Base-by-base conservation (phyloP, 2,329 filamentous ascomycete species). In the Plenodomus lindquistii region DNA sequence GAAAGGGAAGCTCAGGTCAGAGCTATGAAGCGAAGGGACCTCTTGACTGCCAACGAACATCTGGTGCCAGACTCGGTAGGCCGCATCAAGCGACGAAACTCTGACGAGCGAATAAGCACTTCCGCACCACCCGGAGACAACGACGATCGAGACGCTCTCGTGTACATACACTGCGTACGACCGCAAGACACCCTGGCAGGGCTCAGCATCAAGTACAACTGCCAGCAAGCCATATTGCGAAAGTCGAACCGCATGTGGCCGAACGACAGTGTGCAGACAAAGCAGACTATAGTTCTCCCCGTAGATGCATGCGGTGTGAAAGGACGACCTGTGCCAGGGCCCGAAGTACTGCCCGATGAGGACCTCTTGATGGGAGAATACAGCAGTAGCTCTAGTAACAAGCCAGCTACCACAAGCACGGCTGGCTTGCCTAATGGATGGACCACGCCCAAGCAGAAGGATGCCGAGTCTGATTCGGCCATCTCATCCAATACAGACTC, bases 231-330 rank as follows among this genome's bases (percentile, higher is more conserved):
- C 40, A 82, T 88, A 2, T 86, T 99, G 57, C 83, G 90, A 49
- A 94, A 89, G 69, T 86, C 91, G 34, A 99, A 99, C 69, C 85
- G 94, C 10, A 85, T 99, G 65, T 99, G 94, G 94, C 90, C 91
- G 6, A 90, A 91, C 55, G 94, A 97, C 67, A 91, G 85, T 54
- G 87, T 97, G 29, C 93, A 97, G 69, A 84, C 86, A 40, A 85
- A 92, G 50, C 89, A 89, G 63, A 86, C 84, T 55, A 81, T 99
- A 15, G 81, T 92, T 8, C 77, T 99, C 43, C 94, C 94, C 0
- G 90, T 97, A 4, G 92, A 96, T 70, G 88, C 90, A 35, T 97
- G 93, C 70, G 86, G 88, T 36, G 79, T 92, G 36, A 94, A 91
- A 66, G 91, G 93, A 22, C 82, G 85, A 42, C 81, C 76, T 27